A percentile compares a stretch with the other conserved stretches of the same genome.
These are phyloP conservation scores for Lichina pygmaea DNA, from an alignment of 495 filamentous ascomycete species.

Conservation along the genomic window DNA sequence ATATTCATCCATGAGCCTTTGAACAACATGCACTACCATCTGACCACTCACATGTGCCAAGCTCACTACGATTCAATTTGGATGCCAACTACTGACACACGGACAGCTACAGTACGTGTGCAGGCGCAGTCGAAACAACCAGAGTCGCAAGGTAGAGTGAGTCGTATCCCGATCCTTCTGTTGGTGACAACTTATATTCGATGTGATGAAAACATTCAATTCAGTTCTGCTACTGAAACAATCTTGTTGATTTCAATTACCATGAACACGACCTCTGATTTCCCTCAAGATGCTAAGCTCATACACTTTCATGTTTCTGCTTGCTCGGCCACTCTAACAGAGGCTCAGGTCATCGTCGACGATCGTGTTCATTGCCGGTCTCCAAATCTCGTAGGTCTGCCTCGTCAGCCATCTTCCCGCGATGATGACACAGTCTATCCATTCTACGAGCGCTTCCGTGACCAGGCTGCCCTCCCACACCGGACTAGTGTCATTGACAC, in stretches of 20 bases:
- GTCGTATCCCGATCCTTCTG: no score
- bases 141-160: no score
- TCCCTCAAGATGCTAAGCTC: neutral
- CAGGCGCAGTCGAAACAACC: no score
- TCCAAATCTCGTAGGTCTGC: neutral
- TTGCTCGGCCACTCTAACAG: neutral
- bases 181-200: neutral
- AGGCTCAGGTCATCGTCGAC: neutral
- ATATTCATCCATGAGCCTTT: slow-evolving; percentile 61
- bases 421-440: slow-evolving; percentile 99
- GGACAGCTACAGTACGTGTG: no score
- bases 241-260: slow-evolving; percentile 46
- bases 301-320: neutral
- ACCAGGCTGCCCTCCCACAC: slow-evolving; percentile 61
- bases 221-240: slow-evolving; percentile 94
- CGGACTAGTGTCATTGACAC: slow-evolving; percentile 26
- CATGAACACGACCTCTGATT: slow-evolving; percentile 28
- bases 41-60: slow-evolving; percentile 21
- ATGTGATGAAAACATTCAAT: slow-evolving; percentile 47
- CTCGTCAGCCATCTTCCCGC: slow-evolving; percentile 1
- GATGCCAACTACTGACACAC: no score
- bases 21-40: slow-evolving; percentile 99
- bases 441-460: slow-evolving; percentile 69
- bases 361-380: neutral
- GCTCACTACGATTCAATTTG: neutral